Conservation (phyloP, 2,329 filamentous ascomycete genomes). For the Fusarium sambucinum region DNA sequence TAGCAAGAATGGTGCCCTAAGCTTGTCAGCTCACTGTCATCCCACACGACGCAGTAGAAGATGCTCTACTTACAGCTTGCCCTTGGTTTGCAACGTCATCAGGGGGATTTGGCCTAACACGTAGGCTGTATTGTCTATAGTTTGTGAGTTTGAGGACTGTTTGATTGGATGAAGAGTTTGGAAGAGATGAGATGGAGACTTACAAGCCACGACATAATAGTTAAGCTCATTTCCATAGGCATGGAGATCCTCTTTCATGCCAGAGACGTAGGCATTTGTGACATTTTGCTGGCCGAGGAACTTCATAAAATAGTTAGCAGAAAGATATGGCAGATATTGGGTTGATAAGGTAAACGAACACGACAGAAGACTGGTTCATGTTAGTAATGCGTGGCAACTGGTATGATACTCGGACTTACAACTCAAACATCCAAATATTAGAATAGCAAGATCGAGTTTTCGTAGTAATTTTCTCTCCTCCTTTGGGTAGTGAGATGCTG, state of each 20-base stretch:
- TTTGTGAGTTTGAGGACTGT: not conserved
- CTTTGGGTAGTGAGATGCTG: not conserved
- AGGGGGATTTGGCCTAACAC: conserved; percentile 8
- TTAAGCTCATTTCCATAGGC: conserved; percentile 6
- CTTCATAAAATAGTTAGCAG: not conserved
- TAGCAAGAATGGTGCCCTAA: not conserved
- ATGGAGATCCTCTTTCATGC: not conserved
- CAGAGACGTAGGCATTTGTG: conserved; percentile 8
- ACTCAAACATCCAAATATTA: not conserved
- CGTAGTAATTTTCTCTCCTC: conserved; percentile 7
- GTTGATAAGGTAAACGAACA: fast-evolving
- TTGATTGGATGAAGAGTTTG: not conserved
- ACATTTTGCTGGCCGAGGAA: conserved; percentile 2
- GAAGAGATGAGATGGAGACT: fast-evolving
- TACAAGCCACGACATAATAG: conserved; percentile 13
- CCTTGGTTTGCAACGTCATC: conserved; percentile 14
- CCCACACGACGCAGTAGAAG: fast-evolving
- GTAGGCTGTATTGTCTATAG: not conserved
- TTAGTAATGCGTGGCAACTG: fast-evolving
- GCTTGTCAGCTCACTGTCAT: not conserved
- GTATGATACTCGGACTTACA: not conserved
- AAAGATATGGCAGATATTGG: fast-evolving
- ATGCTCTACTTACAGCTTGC: not conserved
- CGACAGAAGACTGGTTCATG: conserved; percentile 3
- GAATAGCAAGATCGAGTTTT: conserved; percentile 7